Percentiles rank a stretch among this genome's conserved stretches.
These are phyloP conservation scores for Globisporangium splendens DNA, from an alignment of 352 stramenopile species.

Conservation along the genomic window DNA sequence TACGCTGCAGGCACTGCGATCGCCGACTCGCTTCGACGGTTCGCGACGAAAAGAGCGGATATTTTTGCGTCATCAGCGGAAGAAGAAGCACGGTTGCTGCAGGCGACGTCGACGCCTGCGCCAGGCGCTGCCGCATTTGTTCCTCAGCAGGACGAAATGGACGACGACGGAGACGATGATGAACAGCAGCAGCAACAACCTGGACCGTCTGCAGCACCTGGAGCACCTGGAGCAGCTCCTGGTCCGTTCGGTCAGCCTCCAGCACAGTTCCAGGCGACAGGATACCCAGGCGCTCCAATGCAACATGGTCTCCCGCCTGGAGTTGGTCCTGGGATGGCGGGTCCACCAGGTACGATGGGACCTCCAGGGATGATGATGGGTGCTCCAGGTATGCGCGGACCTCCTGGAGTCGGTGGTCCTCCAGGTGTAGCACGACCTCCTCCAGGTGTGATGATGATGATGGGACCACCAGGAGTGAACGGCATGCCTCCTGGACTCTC, in stretches of 20 bases:
- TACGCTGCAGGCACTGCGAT: conserved; percentile 94
- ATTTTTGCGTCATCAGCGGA: conserved; percentile 92
- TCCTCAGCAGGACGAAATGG: conserved; percentile 39
- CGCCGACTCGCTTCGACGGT: conserved; percentile 91
- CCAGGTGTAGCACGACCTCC: conserved; percentile 21
- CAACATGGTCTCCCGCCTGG: conserved; percentile 7
- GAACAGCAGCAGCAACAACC: conserved; percentile 4
- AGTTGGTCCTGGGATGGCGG: conserved; percentile 15
- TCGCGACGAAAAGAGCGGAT: conserved; percentile 90
- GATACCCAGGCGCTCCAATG: conserved; percentile 8
- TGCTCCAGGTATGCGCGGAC: conserved; percentile 15
- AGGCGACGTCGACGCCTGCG: conserved; percentile 36
- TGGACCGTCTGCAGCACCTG: background rate
- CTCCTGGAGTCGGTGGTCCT: conserved; percentile 25
- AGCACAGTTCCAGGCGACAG: conserved; percentile 3
- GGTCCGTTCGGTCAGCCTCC: conserved; percentile 7
- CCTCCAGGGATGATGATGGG: conserved; percentile 19
- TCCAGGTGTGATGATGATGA: conserved; percentile 16
- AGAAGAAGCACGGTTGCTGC: conserved; percentile 68
- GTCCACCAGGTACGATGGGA: conserved; percentile 16
- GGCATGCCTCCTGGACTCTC: conserved; percentile 2
- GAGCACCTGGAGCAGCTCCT: background rate
- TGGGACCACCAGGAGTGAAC: conserved; percentile 31
- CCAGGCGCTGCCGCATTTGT: conserved; percentile 15
- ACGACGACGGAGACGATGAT: conserved; percentile 37